These are phyloP conservation scores for Trichomonascaceae sp. DNA, from an alignment of 1,139 yeast genomes.

Conservation along the genomic window DNA sequence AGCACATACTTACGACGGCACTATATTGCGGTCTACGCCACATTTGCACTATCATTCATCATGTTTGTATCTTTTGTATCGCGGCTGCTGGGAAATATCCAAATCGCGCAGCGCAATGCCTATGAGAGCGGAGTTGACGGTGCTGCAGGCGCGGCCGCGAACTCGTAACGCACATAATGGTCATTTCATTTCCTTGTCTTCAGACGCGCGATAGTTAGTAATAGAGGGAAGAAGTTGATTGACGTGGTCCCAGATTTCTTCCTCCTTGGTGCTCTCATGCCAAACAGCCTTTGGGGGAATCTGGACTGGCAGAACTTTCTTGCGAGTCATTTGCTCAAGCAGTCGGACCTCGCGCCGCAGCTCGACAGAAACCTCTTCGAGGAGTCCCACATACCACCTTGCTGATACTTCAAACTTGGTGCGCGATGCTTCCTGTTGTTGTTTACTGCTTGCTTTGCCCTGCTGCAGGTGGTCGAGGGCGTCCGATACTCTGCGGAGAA, in stretches of 20 bases:
- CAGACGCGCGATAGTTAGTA: too few species aligned
- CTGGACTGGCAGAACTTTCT: conserved; percentile 26
- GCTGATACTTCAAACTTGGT: conserved; percentile 22
- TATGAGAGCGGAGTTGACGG: too few species aligned
- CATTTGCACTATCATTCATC: too few species aligned
- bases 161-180: too few species aligned
- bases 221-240: too few species aligned
- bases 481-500: conserved; percentile 29
- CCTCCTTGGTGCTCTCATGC: conserved; percentile 24
- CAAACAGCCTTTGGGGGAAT: conserved; percentile 26
- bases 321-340: conserved; percentile 27
- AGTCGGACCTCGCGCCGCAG: conserved; percentile 29
- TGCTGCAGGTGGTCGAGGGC: conserved; percentile 27
- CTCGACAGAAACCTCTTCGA: conserved; percentile 26
- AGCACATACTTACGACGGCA: too few species aligned
- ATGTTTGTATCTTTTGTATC: too few species aligned
- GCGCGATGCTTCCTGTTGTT: conserved; percentile 18
- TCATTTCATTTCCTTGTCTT: too few species aligned
- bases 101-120: too few species aligned
- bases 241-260: conserved; percentile 17
- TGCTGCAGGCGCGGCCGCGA: too few species aligned
- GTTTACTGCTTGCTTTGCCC: conserved; percentile 23
- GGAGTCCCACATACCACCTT: conserved; percentile 18
- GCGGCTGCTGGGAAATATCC: too few species aligned
- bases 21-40: too few species aligned